phyloP scores from a whole-genome alignment of 352 stramenopile genomes.

The Pythium guiyangense region DNA sequence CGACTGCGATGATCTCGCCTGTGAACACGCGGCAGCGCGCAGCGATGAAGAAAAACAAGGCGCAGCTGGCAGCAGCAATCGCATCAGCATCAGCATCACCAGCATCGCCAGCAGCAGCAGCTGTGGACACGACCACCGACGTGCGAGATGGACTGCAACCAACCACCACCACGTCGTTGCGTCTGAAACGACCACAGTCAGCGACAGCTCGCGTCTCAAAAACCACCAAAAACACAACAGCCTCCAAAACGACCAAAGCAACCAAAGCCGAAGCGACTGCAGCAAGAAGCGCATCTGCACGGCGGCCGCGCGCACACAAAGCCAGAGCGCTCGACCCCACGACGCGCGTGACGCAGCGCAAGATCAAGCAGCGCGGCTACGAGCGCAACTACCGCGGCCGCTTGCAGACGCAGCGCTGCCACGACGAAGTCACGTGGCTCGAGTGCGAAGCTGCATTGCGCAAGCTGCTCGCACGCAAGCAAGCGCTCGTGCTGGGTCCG shows the following conservation, averaged over 20 bases:
- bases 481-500: not conserved
- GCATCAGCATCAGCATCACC: no score
- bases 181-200: no score
- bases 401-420: slow-evolving; percentile 4
- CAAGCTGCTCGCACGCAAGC: slow-evolving; percentile 1
- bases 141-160: no score
- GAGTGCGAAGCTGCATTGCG: slow-evolving; percentile 5
- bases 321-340: not conserved
- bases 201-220: not conserved
- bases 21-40: not conserved
- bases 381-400: slow-evolving; percentile 9
- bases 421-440: slow-evolving; percentile 10
- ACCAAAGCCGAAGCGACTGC: no score
- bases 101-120: not conserved
- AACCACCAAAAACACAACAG: not conserved
- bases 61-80: not conserved
- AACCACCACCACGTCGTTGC: no score
- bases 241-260: no score
- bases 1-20: no score
- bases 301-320: not conserved
- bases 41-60: not conserved
- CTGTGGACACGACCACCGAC: no score
- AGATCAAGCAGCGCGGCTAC: slow-evolving; percentile 14
- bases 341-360: slow-evolving; percentile 5
- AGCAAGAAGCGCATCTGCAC: no score